A percentile compares a stretch with the other conserved stretches of the same genome.
These are phyloP conservation scores for Lyophyllum decastes DNA, from an alignment of 768 basidiomycete genomes.

Conservation along the genomic window DNA sequence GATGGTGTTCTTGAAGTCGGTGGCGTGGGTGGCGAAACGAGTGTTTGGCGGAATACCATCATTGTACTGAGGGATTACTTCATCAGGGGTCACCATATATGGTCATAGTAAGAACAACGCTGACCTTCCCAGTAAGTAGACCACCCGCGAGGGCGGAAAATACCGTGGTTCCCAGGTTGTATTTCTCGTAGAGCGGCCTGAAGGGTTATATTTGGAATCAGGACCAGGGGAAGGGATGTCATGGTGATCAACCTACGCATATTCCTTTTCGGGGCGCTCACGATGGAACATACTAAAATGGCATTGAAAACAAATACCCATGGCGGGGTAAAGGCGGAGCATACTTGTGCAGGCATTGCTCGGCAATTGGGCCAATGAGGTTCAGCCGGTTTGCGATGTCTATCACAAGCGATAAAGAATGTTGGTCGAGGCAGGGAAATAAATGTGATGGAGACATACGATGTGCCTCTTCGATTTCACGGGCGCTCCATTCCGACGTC, in stretches of 20 bases:
- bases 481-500: constrained; percentile 78
- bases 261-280: constrained; percentile 78
- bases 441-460: constrained; percentile 35
- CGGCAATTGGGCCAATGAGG: constrained; percentile 68
- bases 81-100: constrained; percentile 11
- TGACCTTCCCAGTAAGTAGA: constrained; percentile 74
- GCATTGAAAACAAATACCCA: background rate
- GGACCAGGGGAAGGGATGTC: background rate
- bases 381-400: constrained; percentile 67
- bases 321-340: constrained; percentile 12
- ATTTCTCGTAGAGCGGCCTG: constrained; percentile 64
- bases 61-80: constrained; percentile 50
- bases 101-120: background rate
- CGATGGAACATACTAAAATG: constrained; percentile 67
- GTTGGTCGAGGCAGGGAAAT: background rate
- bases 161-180: constrained; percentile 65
- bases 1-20: constrained; percentile 49
- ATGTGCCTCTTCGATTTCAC: constrained; percentile 66
- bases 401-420: constrained; percentile 17
- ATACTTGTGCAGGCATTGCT: constrained; percentile 74
- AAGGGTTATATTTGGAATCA: background rate
- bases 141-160: constrained; percentile 74
- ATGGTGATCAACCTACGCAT: constrained; percentile 42
- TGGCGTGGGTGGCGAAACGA: constrained; percentile 56
- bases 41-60: constrained; percentile 71